These are phyloP conservation scores for Bondarzewia mesenterica DNA, from an alignment of 1,284 basidiomycete genomes.

Conservation along the genomic window DNA sequence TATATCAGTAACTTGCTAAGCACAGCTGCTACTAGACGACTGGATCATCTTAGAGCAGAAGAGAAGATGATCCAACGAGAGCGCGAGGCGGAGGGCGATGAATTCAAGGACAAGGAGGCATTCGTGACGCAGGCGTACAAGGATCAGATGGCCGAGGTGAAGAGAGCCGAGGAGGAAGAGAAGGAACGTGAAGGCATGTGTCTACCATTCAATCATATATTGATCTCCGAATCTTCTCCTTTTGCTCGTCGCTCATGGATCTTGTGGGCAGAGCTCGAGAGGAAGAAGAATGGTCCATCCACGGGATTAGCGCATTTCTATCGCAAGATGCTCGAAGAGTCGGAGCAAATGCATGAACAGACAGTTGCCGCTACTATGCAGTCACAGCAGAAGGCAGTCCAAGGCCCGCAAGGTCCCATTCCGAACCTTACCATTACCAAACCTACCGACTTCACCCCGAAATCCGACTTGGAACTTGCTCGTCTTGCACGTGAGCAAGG, in stretches of 20 bases:
- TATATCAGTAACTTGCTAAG: slow-evolving; percentile 81
- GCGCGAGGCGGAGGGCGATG: slow-evolving; percentile 87
- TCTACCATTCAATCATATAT: not conserved
- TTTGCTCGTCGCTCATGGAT: not conserved
- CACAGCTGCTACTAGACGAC: slow-evolving; percentile 80
- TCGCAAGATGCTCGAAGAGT: slow-evolving; percentile 73
- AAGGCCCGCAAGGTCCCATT: slow-evolving; percentile 53
- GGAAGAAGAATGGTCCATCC: slow-evolving; percentile 49
- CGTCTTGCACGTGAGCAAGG: slow-evolving; percentile 63
- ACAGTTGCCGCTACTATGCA: slow-evolving; percentile 64
- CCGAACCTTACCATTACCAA: slow-evolving; percentile 65
- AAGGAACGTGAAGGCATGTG: slow-evolving; percentile 72
- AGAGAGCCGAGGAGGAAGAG: slow-evolving; percentile 88
- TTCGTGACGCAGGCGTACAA: slow-evolving; percentile 98
- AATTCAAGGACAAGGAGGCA: slow-evolving; percentile 90
- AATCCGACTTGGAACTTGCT: slow-evolving; percentile 68
- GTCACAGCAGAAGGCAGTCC: slow-evolving; percentile 35
- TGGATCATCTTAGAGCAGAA: slow-evolving; percentile 92
- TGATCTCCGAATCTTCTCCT: not conserved
- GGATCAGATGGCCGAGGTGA: slow-evolving; percentile 90
- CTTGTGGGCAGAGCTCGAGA: slow-evolving; percentile 41
- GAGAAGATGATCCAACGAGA: slow-evolving; percentile 97
- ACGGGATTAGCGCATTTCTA: slow-evolving; percentile 87
- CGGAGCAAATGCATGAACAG: slow-evolving; percentile 76
- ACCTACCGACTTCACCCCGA: slow-evolving; percentile 49